A percentile compares a stretch with the other conserved stretches of the same genome.
Evolutionary conservation across 139 green algal species (phyloP).

Genomic region (Coccomyxa sp.): DNA sequence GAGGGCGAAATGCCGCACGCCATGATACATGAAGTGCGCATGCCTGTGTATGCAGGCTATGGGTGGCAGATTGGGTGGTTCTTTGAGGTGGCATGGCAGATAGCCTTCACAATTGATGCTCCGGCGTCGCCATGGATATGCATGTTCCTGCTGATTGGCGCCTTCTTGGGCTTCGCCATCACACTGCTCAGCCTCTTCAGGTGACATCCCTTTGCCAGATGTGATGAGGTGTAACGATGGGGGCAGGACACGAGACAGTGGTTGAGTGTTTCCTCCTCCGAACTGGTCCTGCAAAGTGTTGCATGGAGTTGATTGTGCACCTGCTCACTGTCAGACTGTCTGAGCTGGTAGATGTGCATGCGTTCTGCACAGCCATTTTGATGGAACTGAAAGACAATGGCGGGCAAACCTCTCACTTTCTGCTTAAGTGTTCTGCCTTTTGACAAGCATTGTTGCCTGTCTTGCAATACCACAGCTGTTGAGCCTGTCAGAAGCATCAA

Average conservation of each 20-base stretch:
- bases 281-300: background rate
- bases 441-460: too few species aligned
- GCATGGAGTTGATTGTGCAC: background rate
- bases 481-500: too few species aligned
- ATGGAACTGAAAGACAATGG: background rate
- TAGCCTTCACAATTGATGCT: conserved; percentile 42
- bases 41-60: conserved; percentile 19
- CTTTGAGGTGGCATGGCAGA: conserved; percentile 46
- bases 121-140: conserved; percentile 34
- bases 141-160: conserved; percentile 33
- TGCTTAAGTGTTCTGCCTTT: too few species aligned
- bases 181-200: conserved; percentile 39
- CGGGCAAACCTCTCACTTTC: too few species aligned
- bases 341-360: background rate
- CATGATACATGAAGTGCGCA: background rate
- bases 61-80: conserved; percentile 52
- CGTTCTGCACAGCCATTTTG: background rate
- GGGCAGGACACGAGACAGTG: too few species aligned
- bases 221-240: background rate
- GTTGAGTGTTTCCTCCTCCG: background rate
- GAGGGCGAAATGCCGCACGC: background rate
- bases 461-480: too few species aligned
- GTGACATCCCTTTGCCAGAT: conserved; percentile 1
- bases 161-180: conserved; percentile 18
- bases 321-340: background rate